These are phyloP conservation scores for Cladosporium sp. DNA, from an alignment of 2,329 filamentous ascomycete genomes.

Conservation along the genomic window DNA sequence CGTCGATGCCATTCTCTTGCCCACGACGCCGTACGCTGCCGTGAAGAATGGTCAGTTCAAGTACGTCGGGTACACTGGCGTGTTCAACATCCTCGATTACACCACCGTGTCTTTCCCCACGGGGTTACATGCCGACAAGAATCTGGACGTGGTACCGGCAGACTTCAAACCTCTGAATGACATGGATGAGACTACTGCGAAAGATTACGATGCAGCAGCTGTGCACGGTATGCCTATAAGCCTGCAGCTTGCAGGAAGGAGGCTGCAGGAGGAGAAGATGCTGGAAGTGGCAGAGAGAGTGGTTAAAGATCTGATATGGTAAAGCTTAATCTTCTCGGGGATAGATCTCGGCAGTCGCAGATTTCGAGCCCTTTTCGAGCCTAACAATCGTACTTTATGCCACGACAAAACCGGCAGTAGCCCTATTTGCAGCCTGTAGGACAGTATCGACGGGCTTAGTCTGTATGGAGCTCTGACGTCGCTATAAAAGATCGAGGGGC, in stretches of 20 bases:
- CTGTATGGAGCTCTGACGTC: no score
- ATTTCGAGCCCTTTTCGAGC: no score
- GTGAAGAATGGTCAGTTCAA: slow-evolving; percentile 39
- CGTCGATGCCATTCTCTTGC: slow-evolving; percentile 41
- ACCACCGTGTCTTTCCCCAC: slow-evolving; percentile 40
- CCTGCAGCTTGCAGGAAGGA: slow-evolving; percentile 28
- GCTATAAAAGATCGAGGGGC: no score
- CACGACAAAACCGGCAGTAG: no score
- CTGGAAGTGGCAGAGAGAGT: slow-evolving; percentile 27
- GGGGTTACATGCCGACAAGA: slow-evolving; percentile 35
- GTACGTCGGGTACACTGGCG: slow-evolving; percentile 37
- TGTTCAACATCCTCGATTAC: slow-evolving; percentile 46
- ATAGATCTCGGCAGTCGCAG: no score
- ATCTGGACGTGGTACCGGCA: slow-evolving; percentile 28
- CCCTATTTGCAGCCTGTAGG: no score
- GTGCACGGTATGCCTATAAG: slow-evolving; percentile 39
- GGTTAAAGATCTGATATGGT: slow-evolving; percentile 16
- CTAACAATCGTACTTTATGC: no score
- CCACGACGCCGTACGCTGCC: slow-evolving; percentile 40
- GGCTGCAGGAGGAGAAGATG: slow-evolving; percentile 33
- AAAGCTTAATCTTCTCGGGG: neutral
- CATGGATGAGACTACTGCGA: slow-evolving; percentile 34
- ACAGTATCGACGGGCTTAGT: no score
- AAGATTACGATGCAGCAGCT: slow-evolving; percentile 28
- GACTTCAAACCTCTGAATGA: slow-evolving; percentile 30